Base-by-base conservation (phyloP, 805 yeast species). In the Candida coquimbonensis region DNA sequence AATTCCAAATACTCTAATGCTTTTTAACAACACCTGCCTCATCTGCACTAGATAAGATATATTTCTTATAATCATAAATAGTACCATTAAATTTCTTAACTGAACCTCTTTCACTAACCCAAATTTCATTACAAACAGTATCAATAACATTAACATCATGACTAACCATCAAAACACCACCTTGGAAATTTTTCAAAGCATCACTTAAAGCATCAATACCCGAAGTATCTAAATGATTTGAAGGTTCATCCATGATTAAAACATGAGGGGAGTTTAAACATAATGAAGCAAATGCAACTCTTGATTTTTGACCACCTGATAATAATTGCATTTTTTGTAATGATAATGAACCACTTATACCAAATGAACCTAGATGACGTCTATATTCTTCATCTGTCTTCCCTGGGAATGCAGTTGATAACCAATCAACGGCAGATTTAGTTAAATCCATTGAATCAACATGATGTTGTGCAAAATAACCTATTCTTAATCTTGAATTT, bases 391-490 rank as follows among this genome's bases (percentile, higher is more conserved):
- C 98, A 60, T 89, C 98, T 2, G 89, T 80, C 64, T 83, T 88
- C 47, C 98, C 98, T 2, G 97, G 99, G 72, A 74, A 88, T 6
- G 83, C 78, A 49, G 77, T 72, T 9, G 95, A 82, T 87, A 93
- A 78, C 98, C 99, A 93, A 41, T 87, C 82, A 9, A 93, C 96
- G 0, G 99, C 97, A 46, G 87, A 84, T 38, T 79, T 68, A 14
- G 66, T 74, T 55, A 90, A 70, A 61, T 93, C 98, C 96, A 93
- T 87, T n/a, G 90, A 83, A 59, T 93, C 99, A 54, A 93, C 95
- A 60, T 93, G 99, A 64, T 93, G 98, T 70, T 93, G 99, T 14
- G 99, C 97, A 69, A 93, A 93, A 65, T 93, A 93, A 16, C 96
- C 98, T 45, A 93, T 85, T 68, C 98, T 78, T 54, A 93, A 70